Evolutionary conservation across 208 protist species (phyloP), one percentile per base, ranked within the genome.

Genomic region (Kentomonas sorsogonicus): DNA sequence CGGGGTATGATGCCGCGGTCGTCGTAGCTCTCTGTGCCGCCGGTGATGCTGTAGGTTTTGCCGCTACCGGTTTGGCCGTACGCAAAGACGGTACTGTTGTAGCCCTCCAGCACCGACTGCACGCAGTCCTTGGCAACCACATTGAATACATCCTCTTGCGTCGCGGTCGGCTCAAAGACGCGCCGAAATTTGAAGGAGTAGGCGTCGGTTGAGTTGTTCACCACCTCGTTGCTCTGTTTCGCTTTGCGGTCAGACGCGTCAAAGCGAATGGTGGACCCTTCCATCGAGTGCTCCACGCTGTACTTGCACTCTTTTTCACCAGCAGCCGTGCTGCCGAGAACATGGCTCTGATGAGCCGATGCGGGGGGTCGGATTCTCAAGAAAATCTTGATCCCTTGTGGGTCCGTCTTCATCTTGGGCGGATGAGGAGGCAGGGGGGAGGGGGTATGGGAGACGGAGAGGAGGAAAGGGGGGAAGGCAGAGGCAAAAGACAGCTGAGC

Each of bases 11-110:
- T 81, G 15, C 90, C 90, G 18, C 84, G 74, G 18, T 93, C 86
- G 11, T 89, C 63, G 53, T 93, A 92, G 62, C 79, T 87, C 34
- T 92, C 81, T 30, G 82, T 83, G 22, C 89, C 90, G n/a, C 90
- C 90, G 2, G 84, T 91, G 66, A 94, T 89, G 54, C 82, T 94
- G 69, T 79, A 91, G 34, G 90, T 96, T 66, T 96, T 96, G 26
- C 90, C 90, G 67, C 79, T 90, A 39, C 90, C 90, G 0, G 90
- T 96, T 47, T 96, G 90, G 1, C 90, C 90, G 55, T 96, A 96
- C 36, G 90, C 88, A 62, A 96, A 91, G 13, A 96, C 62, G 20
- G 90, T 96, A 53, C 83, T 86, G 74, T 96, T 94, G 63, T 84
- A 75, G 27, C 90, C 90, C 27, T 88, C 77, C 27, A 96, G 63